Conservation (phyloP, 2,329 filamentous ascomycete species). For the Neurospora crassa region DNA sequence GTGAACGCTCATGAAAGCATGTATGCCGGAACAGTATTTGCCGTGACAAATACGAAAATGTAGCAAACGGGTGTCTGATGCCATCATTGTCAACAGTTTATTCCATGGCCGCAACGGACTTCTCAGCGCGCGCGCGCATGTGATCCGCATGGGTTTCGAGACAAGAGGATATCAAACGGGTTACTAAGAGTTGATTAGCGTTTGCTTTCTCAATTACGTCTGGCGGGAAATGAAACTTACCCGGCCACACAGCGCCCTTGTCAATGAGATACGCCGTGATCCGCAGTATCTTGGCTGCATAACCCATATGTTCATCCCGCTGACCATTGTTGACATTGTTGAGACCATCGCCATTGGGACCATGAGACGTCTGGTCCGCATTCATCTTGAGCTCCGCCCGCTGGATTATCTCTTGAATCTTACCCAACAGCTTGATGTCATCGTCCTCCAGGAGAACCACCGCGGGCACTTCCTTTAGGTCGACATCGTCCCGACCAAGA, state of each 20-base stretch:
- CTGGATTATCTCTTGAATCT: constrained; percentile 69
- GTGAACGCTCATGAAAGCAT: neutral
- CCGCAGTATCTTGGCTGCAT: constrained; percentile 74
- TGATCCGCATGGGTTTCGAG: constrained; percentile 45
- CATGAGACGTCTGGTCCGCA: constrained; percentile 41
- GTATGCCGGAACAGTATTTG: neutral
- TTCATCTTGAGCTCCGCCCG: constrained; percentile 74
- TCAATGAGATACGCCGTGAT: constrained; percentile 81
- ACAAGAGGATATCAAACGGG: constrained; percentile 44
- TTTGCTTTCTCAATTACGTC: neutral
- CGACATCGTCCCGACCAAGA: constrained; percentile 72
- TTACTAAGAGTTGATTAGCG: constrained; percentile 25
- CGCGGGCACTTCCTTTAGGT: constrained; percentile 69
- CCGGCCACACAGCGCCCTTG: constrained; percentile 86
- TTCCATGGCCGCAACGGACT: constrained; percentile 35
- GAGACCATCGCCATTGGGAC: constrained; percentile 40
- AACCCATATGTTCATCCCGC: constrained; percentile 58
- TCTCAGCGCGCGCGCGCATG: constrained; percentile 42
- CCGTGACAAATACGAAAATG: neutral
- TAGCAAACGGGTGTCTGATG: neutral
- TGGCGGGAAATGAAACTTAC: constrained; percentile 33
- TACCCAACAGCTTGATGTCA: constrained; percentile 74
- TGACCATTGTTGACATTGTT: constrained; percentile 37
- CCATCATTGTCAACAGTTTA: constrained; percentile 13
- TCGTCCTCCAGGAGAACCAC: constrained; percentile 90